Conservation (phyloP, 2,329 filamentous ascomycete species). For the Teratosphaeriaceae sp. region DNA sequence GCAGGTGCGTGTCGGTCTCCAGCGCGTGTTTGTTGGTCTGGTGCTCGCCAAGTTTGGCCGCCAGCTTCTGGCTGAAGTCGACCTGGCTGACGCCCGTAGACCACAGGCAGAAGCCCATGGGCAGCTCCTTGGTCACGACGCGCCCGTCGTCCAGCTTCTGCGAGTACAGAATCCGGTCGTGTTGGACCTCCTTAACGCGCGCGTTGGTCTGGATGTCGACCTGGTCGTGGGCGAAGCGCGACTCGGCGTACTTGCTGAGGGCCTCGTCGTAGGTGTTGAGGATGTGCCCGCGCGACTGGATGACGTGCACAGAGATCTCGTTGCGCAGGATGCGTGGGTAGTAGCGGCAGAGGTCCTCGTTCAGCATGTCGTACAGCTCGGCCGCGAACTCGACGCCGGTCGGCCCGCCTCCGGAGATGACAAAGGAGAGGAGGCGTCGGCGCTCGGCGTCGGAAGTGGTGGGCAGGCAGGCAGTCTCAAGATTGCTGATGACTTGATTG, state of each 20-base stretch:
- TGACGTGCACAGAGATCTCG: constrained; percentile 94
- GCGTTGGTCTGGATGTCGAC: constrained; percentile 90
- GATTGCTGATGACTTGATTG: constrained; percentile 79
- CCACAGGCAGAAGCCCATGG: constrained; percentile 95
- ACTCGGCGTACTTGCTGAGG: constrained; percentile 85
- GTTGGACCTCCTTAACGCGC: constrained; percentile 78
- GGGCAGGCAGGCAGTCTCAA: constrained; percentile 87
- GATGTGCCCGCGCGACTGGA: constrained; percentile 91
- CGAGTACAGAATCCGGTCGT: constrained; percentile 81
- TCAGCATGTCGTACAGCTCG: constrained; percentile 90
- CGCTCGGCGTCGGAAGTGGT: constrained; percentile 86
- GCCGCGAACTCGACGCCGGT: constrained; percentile 98
- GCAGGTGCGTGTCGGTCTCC: constrained; percentile 90
- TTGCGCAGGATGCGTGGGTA: constrained; percentile 92
- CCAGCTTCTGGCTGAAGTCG: constrained; percentile 68
- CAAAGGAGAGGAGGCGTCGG: constrained; percentile 81
- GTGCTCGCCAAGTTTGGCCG: constrained; percentile 60
- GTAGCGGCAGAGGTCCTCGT: constrained; percentile 78
- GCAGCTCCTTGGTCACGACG: constrained; percentile 81
- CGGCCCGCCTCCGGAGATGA: constrained; percentile 90
- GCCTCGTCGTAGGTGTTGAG: constrained; percentile 97
- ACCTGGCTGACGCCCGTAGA: constrained; percentile 91
- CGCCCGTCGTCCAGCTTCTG: constrained; percentile 69
- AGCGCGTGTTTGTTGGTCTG: constrained; percentile 89
- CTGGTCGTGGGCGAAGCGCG: constrained; percentile 82